Evolutionary conservation across 495 filamentous ascomycete genomes (phyloP), one percentile per base, ranked within the genome.

Genomic region (Annulohypoxylon nitens): DNA sequence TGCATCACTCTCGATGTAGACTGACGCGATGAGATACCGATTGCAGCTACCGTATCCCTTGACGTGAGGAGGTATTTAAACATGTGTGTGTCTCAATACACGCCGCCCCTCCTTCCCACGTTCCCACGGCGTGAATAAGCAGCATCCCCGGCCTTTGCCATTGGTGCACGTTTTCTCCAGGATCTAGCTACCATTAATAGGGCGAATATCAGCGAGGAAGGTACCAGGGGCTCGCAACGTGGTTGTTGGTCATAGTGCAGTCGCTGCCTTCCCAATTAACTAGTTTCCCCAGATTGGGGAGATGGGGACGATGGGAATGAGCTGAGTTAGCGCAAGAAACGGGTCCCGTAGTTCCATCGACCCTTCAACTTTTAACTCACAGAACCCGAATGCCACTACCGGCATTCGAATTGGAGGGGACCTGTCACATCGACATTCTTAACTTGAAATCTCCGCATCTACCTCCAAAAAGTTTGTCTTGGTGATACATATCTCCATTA

Each of bases 401-500:
- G 57, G 26, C 33, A 37, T 51, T 20, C 48, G 23, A 65, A 57
- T 45, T 43, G 20, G 50, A 55, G 62, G 47, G 62, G 25, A 8
- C 18, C 25, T 43, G 10, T 59, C 34, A 67, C 9, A 43, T 48
- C 36, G 5, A 11, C 26, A 23, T 18, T 23, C 20, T 26, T 53
- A 53, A 53, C 16, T 23, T 25, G 7, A 23, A 34, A n/a, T 50
- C 59, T 58, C 60, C 59, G 59, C 67, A 64, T 30, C 33, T 50
- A 11, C 16, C 60, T 45, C 37, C 30, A 57, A 34, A 36, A 57
- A 1, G 8, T 3, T 3, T 25, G 20, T 7, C 18, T 26, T 20
- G 39, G 16, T 43, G 30, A 43, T 43, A 14, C 12, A 43, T n/a
- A 41, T 23, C 43, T 20, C 37, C 14, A 57, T 37, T 18, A 57